Evolutionary conservation across 805 yeast genomes (phyloP).

Genomic region (Naumovozyma baii): DNA sequence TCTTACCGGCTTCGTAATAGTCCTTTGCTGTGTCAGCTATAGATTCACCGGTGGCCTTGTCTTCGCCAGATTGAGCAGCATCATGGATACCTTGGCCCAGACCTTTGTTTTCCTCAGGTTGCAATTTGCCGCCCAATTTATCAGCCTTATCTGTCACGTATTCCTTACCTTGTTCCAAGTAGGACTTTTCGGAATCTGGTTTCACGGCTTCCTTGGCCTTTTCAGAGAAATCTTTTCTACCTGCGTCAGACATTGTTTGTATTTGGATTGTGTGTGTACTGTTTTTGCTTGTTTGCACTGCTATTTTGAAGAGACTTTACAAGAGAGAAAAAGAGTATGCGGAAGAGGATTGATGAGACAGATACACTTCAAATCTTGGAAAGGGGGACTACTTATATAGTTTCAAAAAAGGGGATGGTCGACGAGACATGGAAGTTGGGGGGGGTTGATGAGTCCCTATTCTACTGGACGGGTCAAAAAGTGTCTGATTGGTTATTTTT

Average conservation of each 20-base stretch:
- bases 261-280: conserved; percentile 4
- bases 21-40: conserved; percentile 48
- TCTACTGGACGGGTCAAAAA: no score
- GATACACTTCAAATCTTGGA: no score
- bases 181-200: conserved; percentile 63
- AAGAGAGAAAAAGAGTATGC: background rate
- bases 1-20: conserved; percentile 49
- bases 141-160: conserved; percentile 57
- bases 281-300: conserved; percentile 5
- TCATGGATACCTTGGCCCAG: conserved; percentile 61
- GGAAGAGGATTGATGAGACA: background rate
- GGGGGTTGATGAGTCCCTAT: no score
- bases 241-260: conserved; percentile 38
- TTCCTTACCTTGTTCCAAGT: conserved; percentile 63
- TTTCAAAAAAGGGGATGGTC: no score
- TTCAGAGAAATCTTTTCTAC: conserved; percentile 69
- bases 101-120: conserved; percentile 63
- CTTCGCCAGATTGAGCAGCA: conserved; percentile 44
- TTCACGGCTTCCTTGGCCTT: conserved; percentile 56
- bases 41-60: conserved; percentile 39
- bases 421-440: no score
- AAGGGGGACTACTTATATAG: no score
- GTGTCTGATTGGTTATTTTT: no score
- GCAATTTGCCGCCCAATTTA: conserved; percentile 45
- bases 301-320: background rate